Conservation (phyloP, 768 basidiomycete species). For the Epithele typhae region DNA sequence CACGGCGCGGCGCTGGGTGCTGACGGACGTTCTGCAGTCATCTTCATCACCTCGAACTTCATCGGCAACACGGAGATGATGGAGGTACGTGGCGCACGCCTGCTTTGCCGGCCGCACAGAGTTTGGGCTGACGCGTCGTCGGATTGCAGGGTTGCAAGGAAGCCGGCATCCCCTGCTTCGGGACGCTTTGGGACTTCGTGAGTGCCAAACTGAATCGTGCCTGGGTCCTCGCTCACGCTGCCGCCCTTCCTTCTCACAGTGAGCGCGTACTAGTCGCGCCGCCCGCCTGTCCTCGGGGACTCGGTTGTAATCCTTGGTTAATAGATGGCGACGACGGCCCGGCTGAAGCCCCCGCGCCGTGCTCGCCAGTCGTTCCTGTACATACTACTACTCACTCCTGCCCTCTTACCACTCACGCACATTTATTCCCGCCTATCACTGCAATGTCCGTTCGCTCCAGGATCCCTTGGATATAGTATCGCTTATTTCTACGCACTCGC, state of each 20-base stretch:
- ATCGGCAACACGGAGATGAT: slow-evolving; percentile 76
- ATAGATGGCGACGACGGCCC: slow-evolving; percentile 10
- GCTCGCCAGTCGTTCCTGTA: neutral
- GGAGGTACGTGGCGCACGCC: slow-evolving; percentile 51
- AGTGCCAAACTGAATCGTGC: no score
- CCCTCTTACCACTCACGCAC: no score
- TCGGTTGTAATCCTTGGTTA: slow-evolving; percentile 1
- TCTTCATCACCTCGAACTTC: slow-evolving; percentile 84
- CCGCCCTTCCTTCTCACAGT: no score
- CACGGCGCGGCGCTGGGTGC: neutral
- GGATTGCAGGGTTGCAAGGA: slow-evolving; percentile 17
- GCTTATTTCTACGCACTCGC: no score
- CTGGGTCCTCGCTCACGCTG: no score
- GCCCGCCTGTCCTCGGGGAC: neutral
- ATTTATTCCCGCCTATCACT: no score
- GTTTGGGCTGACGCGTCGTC: slow-evolving; percentile 3
- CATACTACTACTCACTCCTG: neutral
- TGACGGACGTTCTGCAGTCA: slow-evolving; percentile 31
- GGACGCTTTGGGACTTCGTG: slow-evolving; percentile 30
- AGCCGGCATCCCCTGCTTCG: slow-evolving; percentile 21
- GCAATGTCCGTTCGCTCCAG: no score
- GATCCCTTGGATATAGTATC: no score
- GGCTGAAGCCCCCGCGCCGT: neutral
- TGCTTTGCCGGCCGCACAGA: neutral
- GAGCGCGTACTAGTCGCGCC: no score